Conservation (phyloP, 176 grass and related monocot genomes). For the Pontederia crassipes region DNA sequence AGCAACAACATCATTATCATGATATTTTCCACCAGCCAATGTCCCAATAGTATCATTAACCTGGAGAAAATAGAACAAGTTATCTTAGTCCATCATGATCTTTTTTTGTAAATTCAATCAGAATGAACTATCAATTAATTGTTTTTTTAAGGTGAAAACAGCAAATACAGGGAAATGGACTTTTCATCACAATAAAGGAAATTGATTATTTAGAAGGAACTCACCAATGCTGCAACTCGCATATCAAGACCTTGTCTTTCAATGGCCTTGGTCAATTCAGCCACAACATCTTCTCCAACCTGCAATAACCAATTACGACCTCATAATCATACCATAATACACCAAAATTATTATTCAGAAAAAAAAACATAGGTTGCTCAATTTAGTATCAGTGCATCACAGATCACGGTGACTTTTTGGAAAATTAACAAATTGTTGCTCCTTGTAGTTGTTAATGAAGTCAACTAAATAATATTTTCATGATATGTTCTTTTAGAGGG, state of each 20-base stretch:
- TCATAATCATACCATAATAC: not conserved
- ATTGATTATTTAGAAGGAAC: not conserved
- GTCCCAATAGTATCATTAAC: too few species aligned
- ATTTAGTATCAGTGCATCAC: too few species aligned
- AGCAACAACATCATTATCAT: too few species aligned
- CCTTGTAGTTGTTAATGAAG: too few species aligned
- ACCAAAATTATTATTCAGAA: not conserved
- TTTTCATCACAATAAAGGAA: not conserved
- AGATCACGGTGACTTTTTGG: too few species aligned
- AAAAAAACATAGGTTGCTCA: not conserved
- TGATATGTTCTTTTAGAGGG: too few species aligned
- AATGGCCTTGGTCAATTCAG: slow-evolving; percentile 11
- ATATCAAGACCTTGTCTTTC: slow-evolving; percentile 18
- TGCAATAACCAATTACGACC: not conserved
- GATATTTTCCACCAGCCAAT: too few species aligned
- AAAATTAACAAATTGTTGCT: too few species aligned
- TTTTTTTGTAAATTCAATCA: not conserved
- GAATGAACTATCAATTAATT: too few species aligned
- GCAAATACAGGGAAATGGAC: not conserved
- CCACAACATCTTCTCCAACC: slow-evolving; percentile 16
- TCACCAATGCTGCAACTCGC: slow-evolving; percentile 17
- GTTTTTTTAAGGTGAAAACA: too few species aligned
- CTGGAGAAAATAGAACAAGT: not conserved
- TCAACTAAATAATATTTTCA: too few species aligned
- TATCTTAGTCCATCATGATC: not conserved